Conservation (phyloP, 257 asterid species). For the Fraxinus cuspidata region DNA sequence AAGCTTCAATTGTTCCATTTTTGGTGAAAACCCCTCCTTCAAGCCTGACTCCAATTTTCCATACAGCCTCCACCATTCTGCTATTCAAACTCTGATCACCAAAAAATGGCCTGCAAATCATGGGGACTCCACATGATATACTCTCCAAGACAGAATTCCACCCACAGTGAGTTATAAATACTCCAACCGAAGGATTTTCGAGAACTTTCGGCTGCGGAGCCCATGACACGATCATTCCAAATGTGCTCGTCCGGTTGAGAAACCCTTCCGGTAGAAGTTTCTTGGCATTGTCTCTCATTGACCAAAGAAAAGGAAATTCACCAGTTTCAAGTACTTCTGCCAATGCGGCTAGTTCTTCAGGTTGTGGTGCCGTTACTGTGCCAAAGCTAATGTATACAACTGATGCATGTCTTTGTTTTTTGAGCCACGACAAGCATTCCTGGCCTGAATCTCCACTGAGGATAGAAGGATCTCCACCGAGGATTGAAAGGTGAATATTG, state of each 20-base stretch:
- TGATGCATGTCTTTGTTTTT: constrained; percentile 24
- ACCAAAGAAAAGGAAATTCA: constrained; percentile 63
- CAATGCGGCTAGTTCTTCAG: constrained; percentile 48
- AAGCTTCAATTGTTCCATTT: constrained; percentile 33
- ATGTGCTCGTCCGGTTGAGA: constrained; percentile 36
- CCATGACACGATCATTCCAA: constrained; percentile 61
- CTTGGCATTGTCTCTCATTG: constrained; percentile 35
- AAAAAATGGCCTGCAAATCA: constrained; percentile 73
- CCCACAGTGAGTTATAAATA: constrained; percentile 70
- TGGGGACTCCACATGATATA: constrained; percentile 50
- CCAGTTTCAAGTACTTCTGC: constrained; percentile 58
- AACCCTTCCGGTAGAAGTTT: constrained; percentile 55
- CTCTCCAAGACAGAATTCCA: constrained; percentile 77
- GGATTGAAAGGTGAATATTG: constrained; percentile 26
- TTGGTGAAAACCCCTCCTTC: constrained; percentile 44
- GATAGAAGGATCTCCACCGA: not conserved
- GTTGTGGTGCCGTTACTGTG: constrained; percentile 51
- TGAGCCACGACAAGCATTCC: constrained; percentile 32
- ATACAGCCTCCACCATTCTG: constrained; percentile 53
- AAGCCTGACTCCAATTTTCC: constrained; percentile 49
- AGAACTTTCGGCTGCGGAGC: constrained; percentile 64
- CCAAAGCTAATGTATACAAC: constrained; percentile 75
- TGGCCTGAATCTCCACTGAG: constrained; percentile 16
- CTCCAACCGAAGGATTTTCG: constrained; percentile 44
- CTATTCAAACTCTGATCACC: constrained; percentile 66